Conservation (phyloP, 306 rosid genomes). For the Vachellia pachyceras region DNA sequence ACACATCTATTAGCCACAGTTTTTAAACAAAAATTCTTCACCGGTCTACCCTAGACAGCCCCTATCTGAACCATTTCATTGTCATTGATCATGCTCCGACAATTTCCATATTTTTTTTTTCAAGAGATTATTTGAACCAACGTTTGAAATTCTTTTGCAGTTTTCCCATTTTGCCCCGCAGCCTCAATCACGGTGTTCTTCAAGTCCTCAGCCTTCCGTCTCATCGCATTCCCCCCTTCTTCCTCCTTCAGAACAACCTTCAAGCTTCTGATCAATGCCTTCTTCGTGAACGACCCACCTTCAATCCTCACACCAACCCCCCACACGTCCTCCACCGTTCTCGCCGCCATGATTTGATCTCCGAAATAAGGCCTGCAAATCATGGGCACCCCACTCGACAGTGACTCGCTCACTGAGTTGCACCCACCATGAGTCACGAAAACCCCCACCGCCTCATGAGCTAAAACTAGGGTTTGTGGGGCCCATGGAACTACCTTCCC, state of each 20-base stretch:
- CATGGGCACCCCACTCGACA: constrained; percentile 31
- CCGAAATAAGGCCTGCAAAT: neutral
- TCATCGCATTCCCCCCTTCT: constrained; percentile 49
- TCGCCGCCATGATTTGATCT: neutral
- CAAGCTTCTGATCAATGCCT: constrained; percentile 43
- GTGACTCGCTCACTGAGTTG: constrained; percentile 56
- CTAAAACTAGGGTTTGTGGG: constrained; percentile 54
- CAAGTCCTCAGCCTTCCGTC: constrained; percentile 31
- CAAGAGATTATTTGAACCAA: constrained; percentile 32
- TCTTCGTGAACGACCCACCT: constrained; percentile 52
- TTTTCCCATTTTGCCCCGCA: constrained; percentile 38
- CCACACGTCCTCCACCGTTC: constrained; percentile 3
- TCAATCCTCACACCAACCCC: constrained; percentile 36
- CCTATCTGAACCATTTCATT: too few species aligned
- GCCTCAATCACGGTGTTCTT: constrained; percentile 37
- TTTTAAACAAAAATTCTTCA: too few species aligned
- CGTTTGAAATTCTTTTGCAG: constrained; percentile 29
- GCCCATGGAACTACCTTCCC: constrained; percentile 64
- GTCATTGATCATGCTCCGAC: too few species aligned
- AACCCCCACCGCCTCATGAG: constrained; percentile 50
- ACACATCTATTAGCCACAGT: too few species aligned
- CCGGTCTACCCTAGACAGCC: too few species aligned
- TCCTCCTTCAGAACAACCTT: constrained; percentile 41
- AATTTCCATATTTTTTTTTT: too few species aligned
- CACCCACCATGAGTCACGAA: constrained; percentile 59